Base-by-base conservation (phyloP, 495 filamentous ascomycete species). In the Aspergillus saccharolyticus region DNA sequence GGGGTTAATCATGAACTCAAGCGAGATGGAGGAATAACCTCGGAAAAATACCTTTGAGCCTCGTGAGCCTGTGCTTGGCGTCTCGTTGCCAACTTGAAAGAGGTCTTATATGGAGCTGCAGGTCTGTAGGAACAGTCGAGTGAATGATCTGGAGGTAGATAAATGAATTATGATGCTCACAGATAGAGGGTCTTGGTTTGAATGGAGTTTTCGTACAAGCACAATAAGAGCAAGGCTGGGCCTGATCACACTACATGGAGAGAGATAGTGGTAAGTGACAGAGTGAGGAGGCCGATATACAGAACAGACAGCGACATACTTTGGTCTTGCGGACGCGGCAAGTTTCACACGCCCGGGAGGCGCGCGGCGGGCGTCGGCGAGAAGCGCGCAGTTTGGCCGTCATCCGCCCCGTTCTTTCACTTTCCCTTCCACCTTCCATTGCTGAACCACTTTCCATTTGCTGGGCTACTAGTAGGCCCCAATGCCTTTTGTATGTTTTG, bases 301-400 rank as follows among this genome's bases (percentile, higher is more conserved):
- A 44, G 45, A 51, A 19, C 6, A 53, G 9, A 6, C 15, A 39
- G 28, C 12, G 19, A 1, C 44, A 2, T 54, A 68, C 63, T 61
- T 65, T 68, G 2, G 65, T 68, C 46, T 67, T 67, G 17, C 65
- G 59, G 53, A 61, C 52, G 4, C 65, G 65, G 53, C 65, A 65
- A 20, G 62, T 63, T 52, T 65, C 59, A 58, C 65, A 68, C 19
- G 63, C 65, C 33, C 51, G 65, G 22, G 65, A 68, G 49, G 65
- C 65, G 22, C 63, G 63, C 25, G 63, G 63, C 43, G 42, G 50
- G 14, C 57, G 49, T 25, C 61, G 61, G 39, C 60, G 55, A 17
- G 55, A 44, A 28, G 51, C 39, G 25, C 60, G 60, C 44, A 53
- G 18, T 44, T 53, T 54, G n/a, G 59, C 51, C 14, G 57, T 59